phyloP scores from a whole-genome alignment of 2,329 filamentous ascomycete species.

The Teratosphaeria nubilosa region DNA sequence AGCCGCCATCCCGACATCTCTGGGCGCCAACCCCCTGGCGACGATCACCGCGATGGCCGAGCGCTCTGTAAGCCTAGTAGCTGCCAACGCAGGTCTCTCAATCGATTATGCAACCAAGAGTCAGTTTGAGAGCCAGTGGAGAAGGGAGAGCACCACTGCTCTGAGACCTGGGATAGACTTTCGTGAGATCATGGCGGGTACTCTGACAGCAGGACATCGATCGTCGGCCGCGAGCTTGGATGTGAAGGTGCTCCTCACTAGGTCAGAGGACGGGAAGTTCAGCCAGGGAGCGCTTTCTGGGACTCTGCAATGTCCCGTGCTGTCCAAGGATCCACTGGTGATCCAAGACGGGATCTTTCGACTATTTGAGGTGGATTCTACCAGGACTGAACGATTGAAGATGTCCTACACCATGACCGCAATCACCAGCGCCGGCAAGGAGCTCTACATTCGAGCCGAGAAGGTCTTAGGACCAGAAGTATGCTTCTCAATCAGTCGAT shows the following conservation, averaged over 20 bases:
- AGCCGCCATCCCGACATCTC: not conserved
- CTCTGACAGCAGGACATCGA: not conserved
- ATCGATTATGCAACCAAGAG: not conserved
- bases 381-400: not conserved
- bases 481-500: not conserved
- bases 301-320: not conserved
- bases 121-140: not conserved
- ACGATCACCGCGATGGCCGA: not conserved
- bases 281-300: too few species aligned
- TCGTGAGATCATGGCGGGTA: not conserved
- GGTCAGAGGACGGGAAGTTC: not conserved
- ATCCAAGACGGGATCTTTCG: not conserved
- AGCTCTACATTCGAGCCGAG: not conserved
- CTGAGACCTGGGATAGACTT: not conserved
- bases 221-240: not conserved
- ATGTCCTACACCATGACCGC: not conserved
- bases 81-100: not conserved
- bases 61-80: not conserved
- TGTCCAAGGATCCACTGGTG: not conserved
- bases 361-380: not conserved
- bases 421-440: not conserved
- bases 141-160: not conserved
- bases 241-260: not conserved
- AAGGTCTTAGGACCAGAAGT: not conserved
- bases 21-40: not conserved